phyloP scores from a whole-genome alignment of 1,284 basidiomycete species.

The Fomitiporia mediterranea region DNA sequence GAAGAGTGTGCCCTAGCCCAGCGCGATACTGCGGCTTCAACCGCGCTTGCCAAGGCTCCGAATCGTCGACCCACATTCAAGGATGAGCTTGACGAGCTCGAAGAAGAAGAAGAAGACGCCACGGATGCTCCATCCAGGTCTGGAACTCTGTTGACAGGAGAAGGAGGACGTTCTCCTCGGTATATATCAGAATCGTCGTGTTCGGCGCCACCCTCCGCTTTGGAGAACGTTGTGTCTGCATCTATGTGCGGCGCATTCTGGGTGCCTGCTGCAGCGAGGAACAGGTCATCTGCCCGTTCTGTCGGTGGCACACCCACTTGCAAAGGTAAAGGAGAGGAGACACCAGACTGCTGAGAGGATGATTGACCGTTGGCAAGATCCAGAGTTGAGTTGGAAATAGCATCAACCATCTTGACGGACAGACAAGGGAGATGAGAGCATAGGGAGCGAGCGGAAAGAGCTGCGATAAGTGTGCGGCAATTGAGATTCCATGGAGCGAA shows the following conservation, averaged over 20 bases:
- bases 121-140: conserved; percentile 23
- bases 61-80: conserved; percentile 34
- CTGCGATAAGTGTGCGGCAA: background rate
- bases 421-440: background rate
- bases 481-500: background rate
- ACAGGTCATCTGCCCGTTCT: background rate
- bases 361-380: background rate
- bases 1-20: conserved; percentile 45
- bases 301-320: background rate
- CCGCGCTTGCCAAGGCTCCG: conserved; percentile 38
- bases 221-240: background rate
- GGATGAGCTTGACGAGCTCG: conserved; percentile 32
- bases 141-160: conserved; percentile 31
- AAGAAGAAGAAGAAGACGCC: conserved; percentile 32
- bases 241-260: too few relatives aligned
- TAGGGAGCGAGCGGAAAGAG: background rate
- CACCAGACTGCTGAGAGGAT: background rate
- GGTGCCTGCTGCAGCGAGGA: background rate
- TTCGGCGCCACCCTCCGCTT: background rate
- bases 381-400: background rate
- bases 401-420: conserved; percentile 1
- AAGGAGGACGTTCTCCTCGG: conserved; percentile 45
- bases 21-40: conserved; percentile 43
- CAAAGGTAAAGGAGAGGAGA: background rate
- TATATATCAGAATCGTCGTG: conserved; percentile 46